Percentiles rank a stretch among this genome's conserved stretches.
These are phyloP conservation scores for Tuber umbilicatum DNA, from an alignment of 495 filamentous ascomycete species.

Conservation along the genomic window DNA sequence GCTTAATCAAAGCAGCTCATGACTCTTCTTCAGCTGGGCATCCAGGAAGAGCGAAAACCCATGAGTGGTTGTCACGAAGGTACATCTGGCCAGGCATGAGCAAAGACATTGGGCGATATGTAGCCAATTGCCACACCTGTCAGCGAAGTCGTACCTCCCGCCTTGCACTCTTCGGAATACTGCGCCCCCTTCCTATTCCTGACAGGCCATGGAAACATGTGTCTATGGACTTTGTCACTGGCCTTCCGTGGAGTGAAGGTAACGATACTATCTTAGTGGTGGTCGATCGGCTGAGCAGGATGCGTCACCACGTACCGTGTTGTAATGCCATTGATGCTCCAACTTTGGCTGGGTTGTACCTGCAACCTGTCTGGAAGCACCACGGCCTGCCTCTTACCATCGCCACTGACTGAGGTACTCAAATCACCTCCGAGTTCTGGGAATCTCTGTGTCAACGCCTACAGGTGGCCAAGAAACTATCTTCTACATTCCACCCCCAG, in stretches of 20 bases:
- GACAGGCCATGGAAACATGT: slow-evolving; percentile 14
- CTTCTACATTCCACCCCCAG: slow-evolving; percentile 17
- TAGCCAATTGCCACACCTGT: slow-evolving; percentile 20
- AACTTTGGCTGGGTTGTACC: slow-evolving; percentile 5
- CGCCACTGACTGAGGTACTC: neutral
- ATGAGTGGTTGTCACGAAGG: neutral
- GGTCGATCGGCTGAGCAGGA: slow-evolving; percentile 6
- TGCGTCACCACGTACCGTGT: slow-evolving; percentile 12
- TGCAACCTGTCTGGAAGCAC: slow-evolving; percentile 1
- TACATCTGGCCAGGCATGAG: slow-evolving; percentile 5
- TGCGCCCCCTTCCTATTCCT: slow-evolving; percentile 28
- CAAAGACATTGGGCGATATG: neutral
- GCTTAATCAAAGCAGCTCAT: too few relatives aligned
- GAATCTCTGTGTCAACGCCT: neutral
- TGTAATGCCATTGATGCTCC: neutral
- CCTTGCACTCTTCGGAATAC: slow-evolving; percentile 10
- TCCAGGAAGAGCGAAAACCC: slow-evolving; percentile 12
- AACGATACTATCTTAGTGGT: slow-evolving; percentile 28
- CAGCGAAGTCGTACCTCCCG: neutral
- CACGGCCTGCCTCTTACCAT: slow-evolving; percentile 9
- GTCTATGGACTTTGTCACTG: neutral
- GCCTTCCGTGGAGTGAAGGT: slow-evolving; percentile 11
- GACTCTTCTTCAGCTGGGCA: neutral
- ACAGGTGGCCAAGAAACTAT: neutral
- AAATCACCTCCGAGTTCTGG: slow-evolving; percentile 17